Conservation (phyloP, 495 filamentous ascomycete species). For the Neurospora sp. region DNA sequence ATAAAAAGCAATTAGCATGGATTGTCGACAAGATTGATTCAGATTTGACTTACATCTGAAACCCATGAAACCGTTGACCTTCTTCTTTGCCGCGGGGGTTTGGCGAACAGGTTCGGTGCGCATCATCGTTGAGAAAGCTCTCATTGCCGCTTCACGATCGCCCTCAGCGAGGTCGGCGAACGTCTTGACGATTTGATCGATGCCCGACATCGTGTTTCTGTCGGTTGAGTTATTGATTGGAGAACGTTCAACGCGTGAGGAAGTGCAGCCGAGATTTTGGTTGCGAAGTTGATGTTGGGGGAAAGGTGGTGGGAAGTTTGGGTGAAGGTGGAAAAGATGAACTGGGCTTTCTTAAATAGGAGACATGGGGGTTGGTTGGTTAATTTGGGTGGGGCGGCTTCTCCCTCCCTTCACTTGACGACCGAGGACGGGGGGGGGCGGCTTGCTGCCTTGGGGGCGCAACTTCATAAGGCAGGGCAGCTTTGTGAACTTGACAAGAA, state of each 20-base stretch:
- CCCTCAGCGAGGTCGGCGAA: background rate
- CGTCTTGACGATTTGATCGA: constrained; percentile 1
- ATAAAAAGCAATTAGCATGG: background rate
- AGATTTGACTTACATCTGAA: constrained; percentile 4
- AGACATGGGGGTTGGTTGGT: background rate
- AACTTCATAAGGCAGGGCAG: background rate
- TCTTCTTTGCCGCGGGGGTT: constrained; percentile 5
- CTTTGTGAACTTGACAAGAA: background rate
- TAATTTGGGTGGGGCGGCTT: background rate
- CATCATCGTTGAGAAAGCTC: background rate
- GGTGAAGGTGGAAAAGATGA: background rate
- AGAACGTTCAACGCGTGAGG: background rate
- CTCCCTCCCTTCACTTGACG: background rate
- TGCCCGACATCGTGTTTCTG: background rate
- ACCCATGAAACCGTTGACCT: constrained; percentile 13
- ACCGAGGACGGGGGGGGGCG: background rate
- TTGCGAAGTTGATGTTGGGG: background rate
- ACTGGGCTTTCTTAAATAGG: background rate
- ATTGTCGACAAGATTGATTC: background rate
- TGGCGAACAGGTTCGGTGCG: background rate
- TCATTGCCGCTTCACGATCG: constrained; percentile 1
- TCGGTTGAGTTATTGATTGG: background rate
- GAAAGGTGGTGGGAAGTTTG: background rate
- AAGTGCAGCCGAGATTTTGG: background rate
- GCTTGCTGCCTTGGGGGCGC: background rate